Conservation (phyloP, 352 stramenopile species). For the Globisporangium sylvaticum region DNA sequence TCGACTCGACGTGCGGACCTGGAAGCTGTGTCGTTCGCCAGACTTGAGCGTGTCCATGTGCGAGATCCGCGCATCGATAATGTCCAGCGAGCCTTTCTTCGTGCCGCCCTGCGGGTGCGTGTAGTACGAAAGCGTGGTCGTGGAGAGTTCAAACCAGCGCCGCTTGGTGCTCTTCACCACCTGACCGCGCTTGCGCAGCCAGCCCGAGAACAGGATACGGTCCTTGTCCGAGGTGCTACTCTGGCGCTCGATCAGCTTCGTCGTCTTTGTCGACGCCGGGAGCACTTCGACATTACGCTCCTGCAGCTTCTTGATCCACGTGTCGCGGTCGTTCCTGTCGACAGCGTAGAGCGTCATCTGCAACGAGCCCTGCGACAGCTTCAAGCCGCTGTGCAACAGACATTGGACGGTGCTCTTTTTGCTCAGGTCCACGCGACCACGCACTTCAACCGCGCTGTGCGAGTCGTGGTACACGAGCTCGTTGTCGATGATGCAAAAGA, state of each 20-base stretch:
- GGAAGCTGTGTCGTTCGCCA: slow-evolving; percentile 77
- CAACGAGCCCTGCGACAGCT: slow-evolving; percentile 64
- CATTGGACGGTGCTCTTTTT: slow-evolving; percentile 63
- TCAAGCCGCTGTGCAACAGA: slow-evolving; percentile 74
- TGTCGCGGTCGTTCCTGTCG: slow-evolving; percentile 69
- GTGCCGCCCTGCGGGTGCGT: slow-evolving; percentile 68
- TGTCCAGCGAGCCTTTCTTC: slow-evolving; percentile 69
- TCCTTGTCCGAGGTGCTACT: slow-evolving; percentile 48
- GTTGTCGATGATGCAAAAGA: slow-evolving; percentile 85
- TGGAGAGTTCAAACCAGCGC: slow-evolving; percentile 80
- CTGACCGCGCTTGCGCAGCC: slow-evolving; percentile 79
- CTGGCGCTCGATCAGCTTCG: slow-evolving; percentile 53
- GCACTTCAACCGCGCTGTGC: slow-evolving; percentile 73
- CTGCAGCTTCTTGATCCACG: slow-evolving; percentile 83
- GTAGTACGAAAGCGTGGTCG: slow-evolving; percentile 68
- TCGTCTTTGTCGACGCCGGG: slow-evolving; percentile 44
- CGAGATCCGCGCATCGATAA: slow-evolving; percentile 50
- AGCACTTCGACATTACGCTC: slow-evolving; percentile 65
- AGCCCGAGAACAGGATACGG: slow-evolving; percentile 68
- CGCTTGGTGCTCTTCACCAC: slow-evolving; percentile 86
- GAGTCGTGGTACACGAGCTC: slow-evolving; percentile 85
- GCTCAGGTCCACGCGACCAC: slow-evolving; percentile 64
- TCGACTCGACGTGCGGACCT: slow-evolving; percentile 53
- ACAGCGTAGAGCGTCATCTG: slow-evolving; percentile 79
- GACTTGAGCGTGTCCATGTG: slow-evolving; percentile 78